Percentiles rank a stretch among this genome's conserved stretches.
Conservation (phyloP, 176 grass and related monocot genomes). For the Carex scoparia region DNA sequence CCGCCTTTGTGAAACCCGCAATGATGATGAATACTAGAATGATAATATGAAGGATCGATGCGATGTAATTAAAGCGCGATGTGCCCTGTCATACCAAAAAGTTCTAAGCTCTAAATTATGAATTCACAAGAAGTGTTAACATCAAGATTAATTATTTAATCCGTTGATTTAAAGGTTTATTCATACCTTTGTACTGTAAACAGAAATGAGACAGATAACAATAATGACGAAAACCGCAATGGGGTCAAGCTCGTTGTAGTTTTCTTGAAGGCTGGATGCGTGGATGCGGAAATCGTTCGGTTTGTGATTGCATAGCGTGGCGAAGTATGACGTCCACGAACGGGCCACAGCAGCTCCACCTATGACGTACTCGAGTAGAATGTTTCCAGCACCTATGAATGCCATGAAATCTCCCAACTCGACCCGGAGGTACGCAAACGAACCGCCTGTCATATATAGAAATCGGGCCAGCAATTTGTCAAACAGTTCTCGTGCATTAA, state of each 20-base stretch:
- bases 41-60: conserved; percentile 61
- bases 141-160: background rate
- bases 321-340: conserved; percentile 91
- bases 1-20: conserved; percentile 46
- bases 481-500: background rate
- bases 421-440: conserved; percentile 82
- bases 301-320: conserved; percentile 58
- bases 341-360: conserved; percentile 56
- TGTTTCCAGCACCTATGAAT: conserved; percentile 86
- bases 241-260: conserved; percentile 73
- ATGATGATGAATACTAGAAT: conserved; percentile 69
- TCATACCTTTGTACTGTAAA: conserved; percentile 53
- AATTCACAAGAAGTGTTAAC: background rate
- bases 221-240: conserved; percentile 61
- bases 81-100: conserved; percentile 31
- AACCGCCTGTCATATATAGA: conserved; percentile 44
- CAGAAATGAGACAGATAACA: conserved; percentile 52
- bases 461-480: background rate
- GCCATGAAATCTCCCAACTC: conserved; percentile 87
- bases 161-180: background rate
- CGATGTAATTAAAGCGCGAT: conserved; percentile 81
- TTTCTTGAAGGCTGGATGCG: conserved; percentile 28
- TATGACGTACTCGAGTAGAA: conserved; percentile 89
- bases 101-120: background rate
- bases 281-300: conserved; percentile 85